Evolutionary conservation across 108 stramenopile genomes (phyloP).

Genomic region (Nannochloropsis salina): DNA sequence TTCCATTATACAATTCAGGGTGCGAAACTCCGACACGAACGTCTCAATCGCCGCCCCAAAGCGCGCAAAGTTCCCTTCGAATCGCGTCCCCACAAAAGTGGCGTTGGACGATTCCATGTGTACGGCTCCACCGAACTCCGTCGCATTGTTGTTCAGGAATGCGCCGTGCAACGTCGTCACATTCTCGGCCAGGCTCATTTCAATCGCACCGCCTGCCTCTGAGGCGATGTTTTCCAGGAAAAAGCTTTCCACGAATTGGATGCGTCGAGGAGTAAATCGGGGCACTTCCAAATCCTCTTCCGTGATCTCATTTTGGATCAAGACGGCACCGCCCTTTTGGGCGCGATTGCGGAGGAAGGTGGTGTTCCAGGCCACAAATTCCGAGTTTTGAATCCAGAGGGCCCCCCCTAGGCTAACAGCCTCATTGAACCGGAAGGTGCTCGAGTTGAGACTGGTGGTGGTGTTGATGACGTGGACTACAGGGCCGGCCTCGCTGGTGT

Average conservation of each 20-base stretch:
- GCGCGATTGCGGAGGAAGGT: neutral
- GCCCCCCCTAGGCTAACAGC: neutral
- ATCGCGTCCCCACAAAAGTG: neutral
- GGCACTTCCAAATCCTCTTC: neutral
- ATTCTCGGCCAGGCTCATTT: constrained; percentile 10
- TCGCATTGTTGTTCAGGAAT: neutral
- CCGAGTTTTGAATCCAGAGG: constrained; percentile 3
- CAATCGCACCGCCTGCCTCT: neutral
- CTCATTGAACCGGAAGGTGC: neutral
- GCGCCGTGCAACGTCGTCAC: neutral
- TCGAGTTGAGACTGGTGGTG: neutral
- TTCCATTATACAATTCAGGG: neutral
- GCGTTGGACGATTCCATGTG: neutral
- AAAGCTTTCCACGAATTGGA: neutral
- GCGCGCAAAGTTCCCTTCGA: neutral
- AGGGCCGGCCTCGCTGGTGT: neutral
- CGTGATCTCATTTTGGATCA: neutral
- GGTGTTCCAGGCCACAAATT: neutral
- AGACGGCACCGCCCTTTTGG: neutral
- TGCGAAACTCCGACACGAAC: neutral
- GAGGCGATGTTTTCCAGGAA: neutral
- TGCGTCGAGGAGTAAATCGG: neutral
- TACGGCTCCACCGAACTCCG: neutral
- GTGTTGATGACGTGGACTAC: neutral
- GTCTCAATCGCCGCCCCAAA: neutral